phyloP scores from a whole-genome alignment of 169 alveolate species.

The Plasmodium vivax region DNA sequence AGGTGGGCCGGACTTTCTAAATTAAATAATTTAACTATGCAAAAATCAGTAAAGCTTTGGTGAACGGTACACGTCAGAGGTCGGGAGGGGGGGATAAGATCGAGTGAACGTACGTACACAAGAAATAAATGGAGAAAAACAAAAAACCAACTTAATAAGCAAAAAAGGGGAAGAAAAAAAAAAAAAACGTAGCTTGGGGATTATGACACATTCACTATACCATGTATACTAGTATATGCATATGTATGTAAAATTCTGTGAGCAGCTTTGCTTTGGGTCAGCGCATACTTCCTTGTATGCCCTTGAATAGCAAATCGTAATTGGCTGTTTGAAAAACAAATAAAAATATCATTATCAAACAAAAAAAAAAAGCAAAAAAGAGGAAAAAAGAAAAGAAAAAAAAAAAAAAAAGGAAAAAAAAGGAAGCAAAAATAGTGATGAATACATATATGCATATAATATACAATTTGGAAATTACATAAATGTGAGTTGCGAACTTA shows the following conservation, averaged over 20 bases:
- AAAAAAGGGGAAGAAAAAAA: neutral
- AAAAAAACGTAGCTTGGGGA: neutral
- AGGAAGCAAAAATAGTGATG: neutral
- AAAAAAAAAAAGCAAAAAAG: neutral
- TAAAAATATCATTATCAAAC: neutral
- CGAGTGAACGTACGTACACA: neutral
- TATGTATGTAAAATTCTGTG: neutral
- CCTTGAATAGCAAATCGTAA: conserved; percentile 2
- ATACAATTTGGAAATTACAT: neutral
- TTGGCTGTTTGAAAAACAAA: neutral
- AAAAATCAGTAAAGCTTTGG: neutral
- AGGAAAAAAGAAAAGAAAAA: neutral
- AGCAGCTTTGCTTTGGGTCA: neutral
- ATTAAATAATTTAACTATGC: conserved; percentile 12
- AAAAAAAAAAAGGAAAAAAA: neutral
- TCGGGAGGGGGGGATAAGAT: neutral
- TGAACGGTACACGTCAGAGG: neutral
- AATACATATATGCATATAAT: neutral
- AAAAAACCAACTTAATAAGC: conserved; percentile 2
- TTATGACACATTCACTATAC: neutral
- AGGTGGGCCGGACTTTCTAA: neutral
- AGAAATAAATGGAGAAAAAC: neutral
- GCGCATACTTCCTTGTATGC: conserved; percentile 63
- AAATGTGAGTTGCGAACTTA: neutral
- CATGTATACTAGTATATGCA: neutral